Evolutionary conservation across 2,329 filamentous ascomycete genomes (phyloP), one percentile per base, ranked within the genome.

Genomic region (Rugonectria rugulosa): DNA sequence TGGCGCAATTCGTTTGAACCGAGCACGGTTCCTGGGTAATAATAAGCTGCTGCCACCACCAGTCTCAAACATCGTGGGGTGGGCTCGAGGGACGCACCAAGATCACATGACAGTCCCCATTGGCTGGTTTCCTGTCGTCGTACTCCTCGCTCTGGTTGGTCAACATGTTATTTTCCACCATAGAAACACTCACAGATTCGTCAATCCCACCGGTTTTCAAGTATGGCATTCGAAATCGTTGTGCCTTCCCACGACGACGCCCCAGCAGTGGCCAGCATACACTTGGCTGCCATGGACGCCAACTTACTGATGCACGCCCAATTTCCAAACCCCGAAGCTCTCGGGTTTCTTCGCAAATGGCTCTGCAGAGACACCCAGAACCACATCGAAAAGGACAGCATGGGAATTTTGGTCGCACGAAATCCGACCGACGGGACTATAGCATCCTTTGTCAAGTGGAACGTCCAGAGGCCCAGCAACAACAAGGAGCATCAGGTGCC

Each of bases 281-380:
- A 77, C 56, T 57, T 78, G 14, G 57, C 63, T 8, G 73, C 76
- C 40, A 78, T 77, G 76, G 66, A 73, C 40, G 55, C 63, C 31
- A 77, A 78, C 59, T 57, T 70, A 11, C 56, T 78, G 20, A 71
- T 75, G 38, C 73, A 76, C 50, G 72, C 72, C 2, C 73, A 78
- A 56, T 77, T 77, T 48, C 75, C 76, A 12, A 71, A 66, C 6
- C 45, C 60, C 6, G 63, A 69, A 14, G 69, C 68, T 40, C 63
- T 70, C 24, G 51, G 44, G 8, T 69, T 66, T 6, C 67, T 76
- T 17, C 64, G 60, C 31, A 53, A 43, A 5, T 75, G 68, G 63
- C 59, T 78, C 24, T 57, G 55, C 20, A 61, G 56, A 24, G 66
- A 77, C 49, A 70, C 70, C 19, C 47, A 68, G 42, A 57, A 63